Base-by-base conservation (phyloP, 2,329 filamentous ascomycete genomes). In the Zalaria sp. region DNA sequence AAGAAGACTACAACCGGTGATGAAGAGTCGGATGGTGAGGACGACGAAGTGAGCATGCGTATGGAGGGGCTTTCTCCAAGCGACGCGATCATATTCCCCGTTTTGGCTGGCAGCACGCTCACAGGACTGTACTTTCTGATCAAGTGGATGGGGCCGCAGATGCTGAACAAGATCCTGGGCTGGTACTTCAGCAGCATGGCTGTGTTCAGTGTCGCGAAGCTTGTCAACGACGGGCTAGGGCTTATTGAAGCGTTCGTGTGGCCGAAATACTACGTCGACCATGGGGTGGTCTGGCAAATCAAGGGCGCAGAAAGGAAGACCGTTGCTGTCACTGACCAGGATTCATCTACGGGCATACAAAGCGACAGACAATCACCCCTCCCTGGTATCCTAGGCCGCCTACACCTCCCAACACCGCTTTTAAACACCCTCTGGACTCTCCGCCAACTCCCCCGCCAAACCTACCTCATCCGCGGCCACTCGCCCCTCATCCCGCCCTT, bases 101-200 rank as follows among this genome's bases (percentile, higher is more conserved):
- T 95, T 28, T 67, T 87, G 42, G 88, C 87, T 4, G 85, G 79
- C 2, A 54, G 68, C 6, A 77, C 81, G 1, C 73, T 96, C 5
- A 71, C 78, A 35, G 77, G 77, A 4, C 69, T 96, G 8, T 96
- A 96, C 65, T 80, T 88, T 52, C 68, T 94, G 45, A 86, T 96
- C 56, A 86, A 93, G 58, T 91, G 81, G 73, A 74, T 95, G 42
- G 84, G 94, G 53, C 80, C 87, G 1, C 70, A 78, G 7, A 66
- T 93, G 25, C 64, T 96, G 53, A 95, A 89, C 65, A 83, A 81
- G 60, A 73, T 93, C 34, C 66, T 96, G 25, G 80, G 83, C 34
- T 77, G 73, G 54, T 95, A 96, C 66, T 88, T 94, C 62, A 83
- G 83, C 3, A 60, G 76, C 44, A 77, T 89, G 56, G 85, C 84